Percentiles rank a stretch among this genome's conserved stretches.
Evolutionary conservation across 1,139 yeast genomes (phyloP).

Genomic region (Saccharomyces hybrid): DNA sequence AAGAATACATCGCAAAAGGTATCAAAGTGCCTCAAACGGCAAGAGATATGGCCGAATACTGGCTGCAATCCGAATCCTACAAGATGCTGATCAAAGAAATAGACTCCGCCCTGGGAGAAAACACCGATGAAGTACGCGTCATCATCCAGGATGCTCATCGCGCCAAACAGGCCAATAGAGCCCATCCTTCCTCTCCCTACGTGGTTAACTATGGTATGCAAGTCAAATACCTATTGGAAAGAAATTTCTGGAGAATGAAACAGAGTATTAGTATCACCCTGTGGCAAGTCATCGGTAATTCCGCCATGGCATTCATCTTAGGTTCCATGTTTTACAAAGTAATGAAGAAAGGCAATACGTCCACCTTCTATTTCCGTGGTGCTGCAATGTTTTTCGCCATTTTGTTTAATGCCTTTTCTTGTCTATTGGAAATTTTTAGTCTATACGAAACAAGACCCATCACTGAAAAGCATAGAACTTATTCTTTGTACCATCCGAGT

Average conservation of each 20-base stretch:
- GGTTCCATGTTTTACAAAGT: conserved; percentile 71
- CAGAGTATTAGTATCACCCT: conserved; percentile 63
- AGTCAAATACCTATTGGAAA: conserved; percentile 47
- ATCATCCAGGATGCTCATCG: conserved; percentile 42
- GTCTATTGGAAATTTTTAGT: conserved; percentile 64
- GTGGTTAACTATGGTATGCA: conserved; percentile 62
- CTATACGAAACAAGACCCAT: conserved; percentile 68
- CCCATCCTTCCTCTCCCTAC: conserved; percentile 51
- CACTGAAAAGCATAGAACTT: conserved; percentile 71
- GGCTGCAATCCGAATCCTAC: conserved; percentile 60
- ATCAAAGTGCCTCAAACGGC: conserved; percentile 62
- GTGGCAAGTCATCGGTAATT: conserved; percentile 53
- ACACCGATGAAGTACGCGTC: conserved; percentile 9
- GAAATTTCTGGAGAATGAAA: conserved; percentile 56
- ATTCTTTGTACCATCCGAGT: conserved; percentile 68
- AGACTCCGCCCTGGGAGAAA: conserved; percentile 31
- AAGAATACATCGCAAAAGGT: conserved; percentile 37
- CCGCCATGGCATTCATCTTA: conserved; percentile 64
- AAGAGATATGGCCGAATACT: conserved; percentile 57
- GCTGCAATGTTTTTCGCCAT: conserved; percentile 72
- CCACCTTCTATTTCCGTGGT: conserved; percentile 58
- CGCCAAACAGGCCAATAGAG: conserved; percentile 50
- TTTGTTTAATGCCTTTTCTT: conserved; percentile 67
- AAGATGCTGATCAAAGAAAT: conserved; percentile 36
- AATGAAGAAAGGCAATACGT: conserved; percentile 35